Evolutionary conservation across 2,329 filamentous ascomycete species (phyloP).

Genomic region (Pyrenochaeta sp.): DNA sequence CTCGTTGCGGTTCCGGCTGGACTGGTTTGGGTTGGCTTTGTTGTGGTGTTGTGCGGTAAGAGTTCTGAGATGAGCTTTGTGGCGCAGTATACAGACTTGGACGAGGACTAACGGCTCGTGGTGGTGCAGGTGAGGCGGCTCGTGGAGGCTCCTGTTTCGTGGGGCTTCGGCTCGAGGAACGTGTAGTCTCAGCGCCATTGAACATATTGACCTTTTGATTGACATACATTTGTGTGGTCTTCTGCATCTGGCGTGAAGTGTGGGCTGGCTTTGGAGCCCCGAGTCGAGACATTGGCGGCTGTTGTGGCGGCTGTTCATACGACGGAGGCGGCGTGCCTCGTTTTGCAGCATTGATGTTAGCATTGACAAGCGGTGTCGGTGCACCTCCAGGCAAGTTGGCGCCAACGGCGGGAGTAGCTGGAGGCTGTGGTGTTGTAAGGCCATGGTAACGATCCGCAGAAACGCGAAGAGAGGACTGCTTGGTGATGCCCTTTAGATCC

Average conservation of each 20-base stretch:
- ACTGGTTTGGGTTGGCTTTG: too few species aligned
- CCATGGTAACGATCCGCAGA: constrained; percentile 97
- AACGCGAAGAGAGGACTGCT: constrained; percentile 81
- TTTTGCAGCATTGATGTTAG: constrained; percentile 62
- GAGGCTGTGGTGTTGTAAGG: constrained; percentile 77
- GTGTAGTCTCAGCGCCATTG: constrained; percentile 55
- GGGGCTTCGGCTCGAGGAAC: constrained; percentile 65
- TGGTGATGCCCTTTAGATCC: constrained; percentile 86
- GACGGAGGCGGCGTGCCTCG: constrained; percentile 85
- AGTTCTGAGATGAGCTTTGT: constrained; percentile 19
- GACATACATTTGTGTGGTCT: constrained; percentile 87
- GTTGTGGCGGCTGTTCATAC: constrained; percentile 75
- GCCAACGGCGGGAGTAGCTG: constrained; percentile 48
- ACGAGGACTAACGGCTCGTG: constrained; percentile 64
- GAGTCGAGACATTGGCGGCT: constrained; percentile 73
- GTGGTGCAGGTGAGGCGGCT: constrained; percentile 71
- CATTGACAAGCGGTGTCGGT: constrained; percentile 54
- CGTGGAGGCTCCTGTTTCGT: constrained; percentile 53
- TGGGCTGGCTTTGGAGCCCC: constrained; percentile 91
- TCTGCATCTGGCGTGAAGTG: constrained; percentile 93
- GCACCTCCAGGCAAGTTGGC: constrained; percentile 50
- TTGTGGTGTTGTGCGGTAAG: constrained; percentile 13
- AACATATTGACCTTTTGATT: constrained; percentile 85
- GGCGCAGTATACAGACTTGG: constrained; percentile 57
- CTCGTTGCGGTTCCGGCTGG: constrained; percentile 14